Conservation (phyloP, 78 protist species). For the Guillardia theta region DNA sequence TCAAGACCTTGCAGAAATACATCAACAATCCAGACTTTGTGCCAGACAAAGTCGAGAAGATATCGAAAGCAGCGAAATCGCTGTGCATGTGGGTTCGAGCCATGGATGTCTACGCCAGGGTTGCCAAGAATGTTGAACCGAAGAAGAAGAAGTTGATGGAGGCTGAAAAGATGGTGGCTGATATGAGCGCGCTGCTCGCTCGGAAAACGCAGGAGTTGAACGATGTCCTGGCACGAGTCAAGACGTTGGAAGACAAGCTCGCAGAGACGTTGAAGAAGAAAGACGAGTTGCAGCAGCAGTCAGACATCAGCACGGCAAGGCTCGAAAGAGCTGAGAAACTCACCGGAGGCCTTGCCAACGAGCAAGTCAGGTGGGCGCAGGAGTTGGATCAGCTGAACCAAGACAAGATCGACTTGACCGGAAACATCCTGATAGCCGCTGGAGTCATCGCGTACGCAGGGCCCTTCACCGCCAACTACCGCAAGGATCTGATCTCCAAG, state of each 20-base stretch:
- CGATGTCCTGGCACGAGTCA: slow-evolving; percentile 31
- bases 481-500: slow-evolving; percentile 35
- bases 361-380: slow-evolving; percentile 43
- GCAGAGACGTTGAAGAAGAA: not conserved
- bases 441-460: slow-evolving; percentile 85
- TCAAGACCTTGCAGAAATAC: slow-evolving; percentile 50
- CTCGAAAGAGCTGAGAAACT: slow-evolving; percentile 80
- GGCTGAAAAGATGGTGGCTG: slow-evolving; percentile 54
- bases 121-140: slow-evolving; percentile 69
- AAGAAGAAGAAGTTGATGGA: slow-evolving; percentile 27
- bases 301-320: slow-evolving; percentile 35
- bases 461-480: slow-evolving; percentile 70
- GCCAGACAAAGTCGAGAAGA: slow-evolving; percentile 53
- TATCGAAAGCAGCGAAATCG: slow-evolving; percentile 42
- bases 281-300: slow-evolving; percentile 55
- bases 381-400: slow-evolving; percentile 6
- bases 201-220: slow-evolving; percentile 45
- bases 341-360: slow-evolving; percentile 56
- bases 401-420: slow-evolving; percentile 47
- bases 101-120: slow-evolving; percentile 57
- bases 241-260: not conserved
- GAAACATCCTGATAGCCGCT: slow-evolving; percentile 72
- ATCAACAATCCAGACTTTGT: slow-evolving; percentile 39
- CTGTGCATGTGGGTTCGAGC: slow-evolving; percentile 80
- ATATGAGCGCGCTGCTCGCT: slow-evolving; percentile 40